Conservation (phyloP, 805 yeast species). For the Wickerhamomyces hampshirensis region DNA sequence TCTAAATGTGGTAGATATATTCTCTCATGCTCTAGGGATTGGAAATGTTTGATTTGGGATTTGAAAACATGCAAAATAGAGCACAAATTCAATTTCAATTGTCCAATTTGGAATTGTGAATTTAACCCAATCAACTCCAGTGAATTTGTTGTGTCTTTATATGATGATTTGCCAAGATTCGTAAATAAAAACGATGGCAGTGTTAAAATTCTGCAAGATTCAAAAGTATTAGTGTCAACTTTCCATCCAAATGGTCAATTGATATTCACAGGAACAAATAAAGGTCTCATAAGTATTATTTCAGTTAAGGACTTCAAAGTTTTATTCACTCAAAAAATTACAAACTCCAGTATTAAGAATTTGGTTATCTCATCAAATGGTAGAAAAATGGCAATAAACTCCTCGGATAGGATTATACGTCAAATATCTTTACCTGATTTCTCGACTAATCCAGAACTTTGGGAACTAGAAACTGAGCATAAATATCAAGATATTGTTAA, state of each 20-base stretch:
- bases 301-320: constrained; percentile 24
- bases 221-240: constrained; percentile 26
- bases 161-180: constrained; percentile 55
- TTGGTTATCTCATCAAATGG: constrained; percentile 55
- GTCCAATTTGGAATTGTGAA: constrained; percentile 69
- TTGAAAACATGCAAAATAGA: constrained; percentile 38
- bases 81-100: constrained; percentile 48
- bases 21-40: constrained; percentile 72
- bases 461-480: constrained; percentile 65
- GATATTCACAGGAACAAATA: constrained; percentile 71
- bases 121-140: constrained; percentile 45
- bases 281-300: constrained; percentile 66
- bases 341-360: constrained; percentile 68
- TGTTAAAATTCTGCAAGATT: constrained; percentile 18
- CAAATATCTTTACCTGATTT: constrained; percentile 47
- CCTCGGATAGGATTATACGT: constrained; percentile 72
- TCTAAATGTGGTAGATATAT: constrained; percentile 65
- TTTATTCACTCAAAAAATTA: constrained; percentile 48
- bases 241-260: constrained; percentile 51
- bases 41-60: constrained; percentile 83
- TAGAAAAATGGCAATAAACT: constrained; percentile 61
- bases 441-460: constrained; percentile 19
- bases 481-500: constrained; percentile 89
- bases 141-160: constrained; percentile 56
- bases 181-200: constrained; percentile 34